phyloP scores from a whole-genome alignment of 2,329 filamentous ascomycete species.

The Beauveria sp. region DNA sequence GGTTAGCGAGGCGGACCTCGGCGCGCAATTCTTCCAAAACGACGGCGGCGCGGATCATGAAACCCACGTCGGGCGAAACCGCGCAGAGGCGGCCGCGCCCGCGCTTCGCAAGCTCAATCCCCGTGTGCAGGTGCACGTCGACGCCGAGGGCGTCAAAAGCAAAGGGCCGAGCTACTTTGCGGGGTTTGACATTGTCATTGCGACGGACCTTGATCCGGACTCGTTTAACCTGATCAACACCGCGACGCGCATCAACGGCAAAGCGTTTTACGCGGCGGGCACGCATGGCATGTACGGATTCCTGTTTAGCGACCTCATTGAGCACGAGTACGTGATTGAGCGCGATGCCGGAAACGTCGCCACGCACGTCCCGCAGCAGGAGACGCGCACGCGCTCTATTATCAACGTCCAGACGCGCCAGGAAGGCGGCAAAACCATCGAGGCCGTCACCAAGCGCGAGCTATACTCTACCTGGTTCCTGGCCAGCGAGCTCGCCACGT shows the following conservation, averaged over 20 bases:
- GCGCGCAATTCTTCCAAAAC: slow-evolving; percentile 73
- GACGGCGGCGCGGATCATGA: slow-evolving; percentile 37
- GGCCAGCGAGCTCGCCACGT: slow-evolving; percentile 66
- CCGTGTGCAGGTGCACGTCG: slow-evolving; percentile 67
- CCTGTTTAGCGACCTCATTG: slow-evolving; percentile 87
- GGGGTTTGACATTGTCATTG: slow-evolving; percentile 78
- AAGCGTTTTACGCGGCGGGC: slow-evolving; percentile 82
- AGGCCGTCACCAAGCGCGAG: slow-evolving; percentile 88
- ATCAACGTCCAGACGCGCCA: slow-evolving; percentile 63
- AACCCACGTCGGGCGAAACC: slow-evolving; percentile 68
- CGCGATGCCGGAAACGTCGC: slow-evolving; percentile 71
- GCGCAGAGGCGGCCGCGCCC: slow-evolving; percentile 71
- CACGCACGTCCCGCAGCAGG: slow-evolving; percentile 46
- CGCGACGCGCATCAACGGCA: slow-evolving; percentile 67
- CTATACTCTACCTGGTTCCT: slow-evolving; percentile 81
- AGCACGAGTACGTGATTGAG: slow-evolving; percentile 84
- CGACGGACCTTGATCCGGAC: slow-evolving; percentile 74
- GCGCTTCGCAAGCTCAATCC: slow-evolving; percentile 83
- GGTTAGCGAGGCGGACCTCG: slow-evolving; percentile 73
- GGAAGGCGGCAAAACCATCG: slow-evolving; percentile 60
- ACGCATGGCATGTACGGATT: slow-evolving; percentile 90
- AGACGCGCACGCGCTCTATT: slow-evolving; percentile 72
- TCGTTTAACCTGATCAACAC: slow-evolving; percentile 76
- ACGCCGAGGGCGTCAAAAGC: slow-evolving; percentile 57
- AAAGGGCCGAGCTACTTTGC: slow-evolving; percentile 70